A percentile compares a stretch with the other conserved stretches of the same genome.
Evolutionary conservation across 202 grass and related monocot species (phyloP).

Genomic region (Schoenoplectus tabernaemontani): DNA sequence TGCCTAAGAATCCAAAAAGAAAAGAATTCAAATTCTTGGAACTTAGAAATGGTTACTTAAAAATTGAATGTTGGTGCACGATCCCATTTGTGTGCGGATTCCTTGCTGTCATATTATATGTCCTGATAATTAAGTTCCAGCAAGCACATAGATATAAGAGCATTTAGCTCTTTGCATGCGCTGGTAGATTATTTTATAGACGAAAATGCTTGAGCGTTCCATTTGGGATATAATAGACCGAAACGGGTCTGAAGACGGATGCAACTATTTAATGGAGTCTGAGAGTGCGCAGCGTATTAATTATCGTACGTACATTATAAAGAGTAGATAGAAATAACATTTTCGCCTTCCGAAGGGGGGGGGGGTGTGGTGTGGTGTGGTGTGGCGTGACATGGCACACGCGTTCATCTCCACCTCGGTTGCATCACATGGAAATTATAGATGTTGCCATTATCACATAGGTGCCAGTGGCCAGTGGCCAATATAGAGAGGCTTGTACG

Average conservation of each 20-base stretch:
- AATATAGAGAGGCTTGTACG: conserved; percentile 17
- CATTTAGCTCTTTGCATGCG: background rate
- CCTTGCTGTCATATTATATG: background rate
- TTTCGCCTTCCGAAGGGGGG: background rate
- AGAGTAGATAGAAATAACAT: background rate
- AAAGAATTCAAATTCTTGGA: too few relatives aligned
- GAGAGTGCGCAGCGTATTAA: conserved; percentile 15
- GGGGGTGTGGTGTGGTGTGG: too few relatives aligned
- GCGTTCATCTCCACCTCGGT: background rate
- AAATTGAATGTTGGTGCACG: background rate
- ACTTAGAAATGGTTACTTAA: background rate
- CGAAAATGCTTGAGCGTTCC: too few relatives aligned
- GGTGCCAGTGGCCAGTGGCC: conserved; percentile 12
- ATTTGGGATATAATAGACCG: background rate
- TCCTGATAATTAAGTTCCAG: background rate
- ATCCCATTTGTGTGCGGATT: background rate
- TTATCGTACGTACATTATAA: background rate
- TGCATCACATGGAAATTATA: conserved; percentile 13
- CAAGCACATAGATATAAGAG: background rate
- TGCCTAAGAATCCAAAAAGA: background rate
- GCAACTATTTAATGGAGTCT: conserved; percentile 6
- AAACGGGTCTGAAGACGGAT: background rate
- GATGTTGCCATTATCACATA: conserved; percentile 22
- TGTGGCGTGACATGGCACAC: background rate
- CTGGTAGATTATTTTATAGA: background rate